Percentiles rank a stretch among this genome's conserved stretches.
phyloP scores from a whole-genome alignment of 768 basidiomycete genomes.

The Clitopilus hobsonii region DNA sequence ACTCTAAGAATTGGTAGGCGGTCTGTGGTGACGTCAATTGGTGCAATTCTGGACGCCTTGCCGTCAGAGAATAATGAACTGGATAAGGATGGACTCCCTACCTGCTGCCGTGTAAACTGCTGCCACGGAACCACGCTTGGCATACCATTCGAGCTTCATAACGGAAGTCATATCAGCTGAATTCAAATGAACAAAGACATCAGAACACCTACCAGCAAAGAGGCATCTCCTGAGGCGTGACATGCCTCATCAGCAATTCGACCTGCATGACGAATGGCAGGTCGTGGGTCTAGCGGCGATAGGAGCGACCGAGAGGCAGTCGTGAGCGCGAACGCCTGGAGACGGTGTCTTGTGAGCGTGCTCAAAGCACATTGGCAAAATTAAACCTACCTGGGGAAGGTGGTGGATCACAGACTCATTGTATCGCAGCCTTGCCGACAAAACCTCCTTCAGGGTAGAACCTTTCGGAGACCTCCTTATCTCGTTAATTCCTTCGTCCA shows the following conservation, averaged over 20 bases:
- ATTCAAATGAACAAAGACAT: too few relatives aligned
- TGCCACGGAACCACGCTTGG: constrained; percentile 59
- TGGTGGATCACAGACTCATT: constrained; percentile 65
- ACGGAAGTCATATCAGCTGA: constrained; percentile 1
- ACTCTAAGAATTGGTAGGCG: constrained; percentile 59
- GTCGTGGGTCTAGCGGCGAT: constrained; percentile 53
- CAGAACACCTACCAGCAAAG: constrained; percentile 46
- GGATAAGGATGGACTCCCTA: constrained; percentile 17
- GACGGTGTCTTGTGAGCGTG: too few relatives aligned
- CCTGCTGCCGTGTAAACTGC: constrained; percentile 71
- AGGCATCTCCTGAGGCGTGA: constrained; percentile 45
- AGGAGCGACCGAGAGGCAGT: constrained; percentile 45
- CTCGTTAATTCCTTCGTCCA: constrained; percentile 54
- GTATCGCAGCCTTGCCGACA: constrained; percentile 51
- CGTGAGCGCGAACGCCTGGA: constrained; percentile 77
- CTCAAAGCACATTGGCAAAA: too few relatives aligned
- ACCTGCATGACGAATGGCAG: constrained; percentile 56
- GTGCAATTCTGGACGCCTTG: constrained; percentile 54
- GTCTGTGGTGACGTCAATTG: constrained; percentile 76
- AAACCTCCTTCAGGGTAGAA: constrained; percentile 41
- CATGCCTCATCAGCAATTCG: constrained; percentile 71
- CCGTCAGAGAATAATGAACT: background rate
- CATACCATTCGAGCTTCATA: constrained; percentile 67
- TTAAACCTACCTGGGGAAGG: constrained; percentile 58
- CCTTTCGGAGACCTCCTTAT: constrained; percentile 33